Evolutionary conservation across 2,329 filamentous ascomycete species (phyloP), one percentile per base, ranked within the genome.

Genomic region (Botrytis cinerea): DNA sequence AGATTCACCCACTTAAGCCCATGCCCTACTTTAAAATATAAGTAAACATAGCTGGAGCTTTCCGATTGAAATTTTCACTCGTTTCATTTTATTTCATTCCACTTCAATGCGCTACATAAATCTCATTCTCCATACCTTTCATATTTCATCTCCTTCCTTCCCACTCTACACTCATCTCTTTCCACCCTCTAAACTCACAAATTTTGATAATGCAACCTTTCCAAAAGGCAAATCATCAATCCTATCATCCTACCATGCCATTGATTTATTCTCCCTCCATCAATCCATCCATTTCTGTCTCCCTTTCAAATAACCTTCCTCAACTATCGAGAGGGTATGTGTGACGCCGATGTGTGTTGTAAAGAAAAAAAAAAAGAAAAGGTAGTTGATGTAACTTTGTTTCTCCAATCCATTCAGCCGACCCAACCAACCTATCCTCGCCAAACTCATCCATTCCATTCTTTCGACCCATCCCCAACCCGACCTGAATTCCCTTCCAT

Each of bases 11-110:
- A 9, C 51, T 28, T 9, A 16, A 54, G 16, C 2, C 14, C n/a
- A 28, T 12, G 2, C 35, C 38, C 38, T 28, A n/a, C 28, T 28
- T 28, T 2, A 28, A 35, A 28, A n/a, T 16, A 8, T 2, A 43
- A 9, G 10, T 12, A 45, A 14, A 45, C 43, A 45, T 45, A 38
- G 38, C 38, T 14, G 25, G 14, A 51, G 48, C 12, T n/a, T 57
- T 51, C 46, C 28, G 28, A 28, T 40, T 38, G 18, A 25, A 67
- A 2, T n/a, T 51, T 38, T 61, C 12, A 10, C 32, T 40, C 28
- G n/a, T 35, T 60, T 35, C 67, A 60, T 20, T 45, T 70, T 38
- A 70, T 25, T 70, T 25, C 64, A 57, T 68, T 28, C 66, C 32
- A 3, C 51, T 57, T 40, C 25, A 28, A 35, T 61, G n/a, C 28